Percentiles rank a stretch among this genome's conserved stretches.
phyloP scores from a whole-genome alignment of 352 stramenopile genomes.

The Pythium rishiriense region DNA sequence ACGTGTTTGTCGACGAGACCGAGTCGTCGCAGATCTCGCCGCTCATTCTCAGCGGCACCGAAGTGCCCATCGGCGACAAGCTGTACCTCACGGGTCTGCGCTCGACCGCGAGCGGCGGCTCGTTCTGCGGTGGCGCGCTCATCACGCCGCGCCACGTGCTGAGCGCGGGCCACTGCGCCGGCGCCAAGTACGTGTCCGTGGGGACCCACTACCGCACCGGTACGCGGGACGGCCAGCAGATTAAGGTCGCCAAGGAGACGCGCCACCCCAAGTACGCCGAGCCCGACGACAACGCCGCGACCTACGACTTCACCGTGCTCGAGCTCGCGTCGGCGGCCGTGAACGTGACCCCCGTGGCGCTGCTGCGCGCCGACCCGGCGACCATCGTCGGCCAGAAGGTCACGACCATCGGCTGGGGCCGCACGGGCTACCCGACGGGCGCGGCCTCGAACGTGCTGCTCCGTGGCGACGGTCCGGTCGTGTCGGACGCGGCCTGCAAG shows the following conservation, averaged over 20 bases:
- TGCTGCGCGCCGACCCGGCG: conserved; percentile 14
- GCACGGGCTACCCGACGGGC: conserved; percentile 6
- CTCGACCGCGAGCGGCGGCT: conserved; percentile 1
- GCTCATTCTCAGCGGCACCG: conserved; percentile 25
- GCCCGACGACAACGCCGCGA: conserved; percentile 16
- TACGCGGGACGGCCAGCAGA: conserved; percentile 15
- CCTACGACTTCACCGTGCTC: conserved; percentile 38
- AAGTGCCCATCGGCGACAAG: conserved; percentile 25
- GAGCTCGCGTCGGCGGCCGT: conserved; percentile 19
- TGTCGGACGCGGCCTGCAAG: conserved; percentile 16
- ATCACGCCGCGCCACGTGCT: conserved; percentile 30
- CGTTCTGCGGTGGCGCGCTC: conserved; percentile 25
- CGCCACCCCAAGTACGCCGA: conserved; percentile 16
- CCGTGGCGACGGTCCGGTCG: conserved; percentile 11
- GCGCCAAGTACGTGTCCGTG: conserved; percentile 21
- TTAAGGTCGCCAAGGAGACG: conserved; percentile 16
- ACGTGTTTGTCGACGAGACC: not conserved
- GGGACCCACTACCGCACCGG: conserved; percentile 25
- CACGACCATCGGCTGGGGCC: conserved; percentile 20
- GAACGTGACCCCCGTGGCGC: conserved; percentile 22
- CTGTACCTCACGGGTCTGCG: conserved; percentile 23
- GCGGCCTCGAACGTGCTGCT: conserved; percentile 15
- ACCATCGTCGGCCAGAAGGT: conserved; percentile 7
- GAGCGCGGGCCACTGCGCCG: conserved; percentile 27
- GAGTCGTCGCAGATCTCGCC: conserved; percentile 10